Base-by-base conservation (phyloP, 139 green algal genomes). In the Chlorella sorokiniana region DNA sequence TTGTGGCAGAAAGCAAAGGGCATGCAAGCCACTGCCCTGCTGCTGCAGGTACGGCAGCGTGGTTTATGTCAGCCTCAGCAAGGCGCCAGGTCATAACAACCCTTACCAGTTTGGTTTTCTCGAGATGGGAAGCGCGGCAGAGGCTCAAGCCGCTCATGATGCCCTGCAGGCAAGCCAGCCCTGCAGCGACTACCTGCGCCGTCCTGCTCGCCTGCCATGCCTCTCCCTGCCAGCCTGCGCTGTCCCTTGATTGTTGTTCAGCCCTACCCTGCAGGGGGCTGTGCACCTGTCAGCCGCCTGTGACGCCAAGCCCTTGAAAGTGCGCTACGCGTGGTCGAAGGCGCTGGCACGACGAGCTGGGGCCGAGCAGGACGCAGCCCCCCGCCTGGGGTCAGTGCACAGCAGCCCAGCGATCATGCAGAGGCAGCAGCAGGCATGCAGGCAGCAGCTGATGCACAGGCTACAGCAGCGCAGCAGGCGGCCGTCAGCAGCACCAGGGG, bases 281-380 rank as follows among this genome's bases (percentile, higher is more conserved):
- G 25, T 18, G 6, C 27, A 51, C 51, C 11, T 7, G 10, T 9
- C 27, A 9, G 63, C 38, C 27, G 51, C 31, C 4, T 29, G 65
- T n/a, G 54, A 64, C 23, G 37, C 52, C 73, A 69, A 40, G 54
- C 73, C 73, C 31, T 38, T 79, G 23, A 79, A 79, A 38, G 27
- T 79, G 4, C 73, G 73, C 25, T 79, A 69, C 37, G 73, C 54
- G 25, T 79, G 73, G 73, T 37, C 73, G 14, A 61, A 41, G 0
- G 1, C 3, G 25, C 14, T 68, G 4, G 73, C 63, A 41, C 27
- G 3, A 33, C 54, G 20, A 22, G 27, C 2, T 1, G 37, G 20
- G 25, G 31, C 70, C 1, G 45, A 18, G 0, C 69, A 59, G 25
- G 4, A 5, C 18, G 22, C 22, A 23, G n/a, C 33, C 7, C 2